Percentiles rank a stretch among this genome's conserved stretches.
Conservation (phyloP, 2,329 filamentous ascomycete genomes). For the Aspergillaceae sp. region DNA sequence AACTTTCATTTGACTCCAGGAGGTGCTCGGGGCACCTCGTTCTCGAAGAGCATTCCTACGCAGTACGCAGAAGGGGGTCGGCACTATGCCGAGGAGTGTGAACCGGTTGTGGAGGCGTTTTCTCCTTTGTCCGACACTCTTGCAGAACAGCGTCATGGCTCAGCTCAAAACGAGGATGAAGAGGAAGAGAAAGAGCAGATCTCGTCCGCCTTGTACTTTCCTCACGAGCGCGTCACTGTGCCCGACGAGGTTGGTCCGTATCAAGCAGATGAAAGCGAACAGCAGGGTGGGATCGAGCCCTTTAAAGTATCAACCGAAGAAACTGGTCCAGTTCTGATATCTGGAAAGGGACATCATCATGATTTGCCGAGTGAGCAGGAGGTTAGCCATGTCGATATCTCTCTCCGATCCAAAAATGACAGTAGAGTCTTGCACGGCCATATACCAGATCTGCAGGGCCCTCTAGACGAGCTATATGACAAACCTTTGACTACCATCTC, state of each 20-base stretch:
- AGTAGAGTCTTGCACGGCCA: conserved; percentile 55
- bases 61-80: conserved; percentile 26
- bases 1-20: conserved; percentile 46
- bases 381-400: conserved; percentile 52
- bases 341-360: conserved; percentile 14
- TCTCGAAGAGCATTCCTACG: conserved; percentile 34
- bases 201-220: conserved; percentile 56
- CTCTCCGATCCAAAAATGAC: conserved; percentile 52
- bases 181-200: conserved; percentile 57
- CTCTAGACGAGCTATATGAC: conserved; percentile 26
- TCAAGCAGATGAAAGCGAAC: conserved; percentile 10
- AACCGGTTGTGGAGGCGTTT: conserved; percentile 10
- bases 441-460: conserved; percentile 35
- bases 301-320: conserved; percentile 19
- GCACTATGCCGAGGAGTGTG: conserved; percentile 19
- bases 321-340: conserved; percentile 20
- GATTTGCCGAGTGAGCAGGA: conserved; percentile 19
- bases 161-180: conserved; percentile 41
- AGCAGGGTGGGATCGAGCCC: conserved; percentile 14
- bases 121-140: conserved; percentile 16
- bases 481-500: conserved; percentile 29
- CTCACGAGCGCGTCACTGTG: conserved; percentile 46
- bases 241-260: conserved; percentile 21
- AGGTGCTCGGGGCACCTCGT: conserved; percentile 37
- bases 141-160: conserved; percentile 13